Conservation (phyloP, 2,329 filamentous ascomycete genomes). For the Verticillium tricorpus region DNA sequence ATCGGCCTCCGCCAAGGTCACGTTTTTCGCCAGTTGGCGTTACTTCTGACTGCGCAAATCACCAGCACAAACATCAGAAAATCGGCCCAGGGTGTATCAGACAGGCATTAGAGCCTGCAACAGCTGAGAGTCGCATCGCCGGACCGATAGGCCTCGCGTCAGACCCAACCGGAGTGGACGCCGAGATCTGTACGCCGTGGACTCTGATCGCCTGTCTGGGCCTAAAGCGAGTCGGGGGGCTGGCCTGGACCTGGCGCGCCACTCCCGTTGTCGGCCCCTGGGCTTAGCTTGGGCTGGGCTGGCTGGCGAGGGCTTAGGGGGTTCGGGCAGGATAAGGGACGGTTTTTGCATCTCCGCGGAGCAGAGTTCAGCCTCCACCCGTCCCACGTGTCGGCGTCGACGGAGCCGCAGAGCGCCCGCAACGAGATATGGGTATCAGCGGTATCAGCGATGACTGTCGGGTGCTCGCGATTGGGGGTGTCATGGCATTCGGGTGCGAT, state of each 20-base stretch:
- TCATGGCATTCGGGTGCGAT: neutral
- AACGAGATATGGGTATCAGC: neutral
- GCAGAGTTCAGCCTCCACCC: slow-evolving; percentile 3
- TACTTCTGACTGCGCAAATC: neutral
- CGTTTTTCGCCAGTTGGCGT: neutral
- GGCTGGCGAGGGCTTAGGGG: neutral
- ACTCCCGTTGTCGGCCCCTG: neutral
- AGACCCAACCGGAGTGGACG: neutral
- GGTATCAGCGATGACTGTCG: neutral
- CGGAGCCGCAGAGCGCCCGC: slow-evolving; percentile 1
- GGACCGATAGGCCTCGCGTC: neutral
- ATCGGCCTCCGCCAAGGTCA: neutral
- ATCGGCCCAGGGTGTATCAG: neutral
- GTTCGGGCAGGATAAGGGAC: neutral
- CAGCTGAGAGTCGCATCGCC: neutral
- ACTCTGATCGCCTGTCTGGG: neutral
- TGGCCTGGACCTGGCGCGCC: neutral
- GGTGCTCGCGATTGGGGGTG: neutral
- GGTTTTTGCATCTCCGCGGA: slow-evolving; percentile 4
- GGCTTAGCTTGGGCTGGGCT: neutral
- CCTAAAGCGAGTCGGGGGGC: neutral
- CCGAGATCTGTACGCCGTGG: neutral
- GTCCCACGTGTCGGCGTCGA: slow-evolving; percentile 3
- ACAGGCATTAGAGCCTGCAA: neutral
- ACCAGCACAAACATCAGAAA: neutral